Conservation (phyloP, 1,284 basidiomycete genomes). For the Lentinula novae-zelandiae region DNA sequence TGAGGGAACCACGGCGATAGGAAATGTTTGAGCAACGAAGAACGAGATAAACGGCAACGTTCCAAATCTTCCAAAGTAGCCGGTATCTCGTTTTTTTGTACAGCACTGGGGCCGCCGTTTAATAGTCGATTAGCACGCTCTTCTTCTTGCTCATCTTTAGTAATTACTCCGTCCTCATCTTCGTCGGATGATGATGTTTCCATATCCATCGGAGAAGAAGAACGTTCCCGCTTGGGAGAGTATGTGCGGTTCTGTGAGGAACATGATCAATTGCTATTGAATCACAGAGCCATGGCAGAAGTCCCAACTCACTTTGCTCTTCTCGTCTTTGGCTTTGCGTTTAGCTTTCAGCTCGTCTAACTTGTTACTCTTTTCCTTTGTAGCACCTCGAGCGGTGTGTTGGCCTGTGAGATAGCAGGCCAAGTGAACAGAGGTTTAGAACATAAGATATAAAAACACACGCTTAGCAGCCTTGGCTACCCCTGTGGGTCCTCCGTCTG, state of each 20-base stretch:
- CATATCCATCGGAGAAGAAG: constrained; percentile 71
- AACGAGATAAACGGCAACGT: constrained; percentile 57
- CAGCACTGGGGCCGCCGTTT: constrained; percentile 35
- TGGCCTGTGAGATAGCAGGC: constrained; percentile 45
- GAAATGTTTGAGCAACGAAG: constrained; percentile 60
- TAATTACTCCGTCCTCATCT: constrained; percentile 70
- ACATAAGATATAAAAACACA: constrained; percentile 27
- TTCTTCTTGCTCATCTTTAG: constrained; percentile 63
- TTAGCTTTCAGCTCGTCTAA: constrained; percentile 82
- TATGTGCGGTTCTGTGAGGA: constrained; percentile 34
- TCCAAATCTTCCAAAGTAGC: constrained; percentile 54
- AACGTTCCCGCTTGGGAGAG: constrained; percentile 64
- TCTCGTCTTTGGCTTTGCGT: constrained; percentile 77
- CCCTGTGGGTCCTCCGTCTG: constrained; percentile 36
- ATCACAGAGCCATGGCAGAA: background rate
- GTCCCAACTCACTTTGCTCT: constrained; percentile 52
- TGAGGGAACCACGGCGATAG: constrained; percentile 76
- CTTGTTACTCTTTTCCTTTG: constrained; percentile 79
- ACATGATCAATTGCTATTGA: constrained; percentile 15
- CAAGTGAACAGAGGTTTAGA: background rate
- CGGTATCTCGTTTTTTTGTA: constrained; percentile 42
- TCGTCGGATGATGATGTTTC: constrained; percentile 56
- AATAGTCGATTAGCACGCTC: constrained; percentile 56
- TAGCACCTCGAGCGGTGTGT: constrained; percentile 74
- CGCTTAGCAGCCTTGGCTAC: constrained; percentile 75